phyloP scores from a whole-genome alignment of 306 rosid genomes.

The Rosa persica region DNA sequence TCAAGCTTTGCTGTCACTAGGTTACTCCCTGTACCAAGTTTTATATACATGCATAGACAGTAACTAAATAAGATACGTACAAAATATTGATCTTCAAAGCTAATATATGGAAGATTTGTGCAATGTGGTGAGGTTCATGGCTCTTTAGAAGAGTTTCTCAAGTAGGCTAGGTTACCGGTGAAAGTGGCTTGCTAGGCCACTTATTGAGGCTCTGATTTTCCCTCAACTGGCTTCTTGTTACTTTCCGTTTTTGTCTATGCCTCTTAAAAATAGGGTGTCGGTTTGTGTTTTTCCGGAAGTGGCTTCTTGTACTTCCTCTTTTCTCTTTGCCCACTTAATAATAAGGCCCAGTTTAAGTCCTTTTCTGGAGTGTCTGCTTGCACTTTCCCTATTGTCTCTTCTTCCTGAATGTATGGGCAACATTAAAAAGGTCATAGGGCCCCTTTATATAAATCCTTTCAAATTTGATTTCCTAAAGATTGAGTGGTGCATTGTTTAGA shows the following conservation, averaged over 20 bases:
- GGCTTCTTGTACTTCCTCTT: not conserved
- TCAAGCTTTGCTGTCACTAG: conserved; percentile 1
- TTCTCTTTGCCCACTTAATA: not conserved
- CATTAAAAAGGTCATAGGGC: no score
- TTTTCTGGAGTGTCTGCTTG: no score
- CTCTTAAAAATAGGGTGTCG: no score
- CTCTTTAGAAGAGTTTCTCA: no score
- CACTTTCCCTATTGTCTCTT: no score
- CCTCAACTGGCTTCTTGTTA: not conserved
- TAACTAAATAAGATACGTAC: not conserved
- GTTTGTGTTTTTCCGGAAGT: no score
- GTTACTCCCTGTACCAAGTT: conserved; percentile 5
- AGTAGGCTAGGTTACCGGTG: no score
- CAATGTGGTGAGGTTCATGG: no score
- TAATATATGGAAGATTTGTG: no score
- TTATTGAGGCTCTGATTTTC: not conserved
- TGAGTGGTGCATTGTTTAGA: not conserved
- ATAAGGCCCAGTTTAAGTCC: not conserved
- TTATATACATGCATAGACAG: not conserved
- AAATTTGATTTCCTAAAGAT: not conserved
- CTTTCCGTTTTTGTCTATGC: no score
- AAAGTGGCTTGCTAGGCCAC: not conserved
- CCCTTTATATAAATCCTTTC: no score
- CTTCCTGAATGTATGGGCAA: no score
- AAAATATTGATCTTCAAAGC: not conserved